Evolutionary conservation across 805 yeast genomes (phyloP), one percentile per base, ranked within the genome.

Genomic region (Pachysolen tannophilus): DNA sequence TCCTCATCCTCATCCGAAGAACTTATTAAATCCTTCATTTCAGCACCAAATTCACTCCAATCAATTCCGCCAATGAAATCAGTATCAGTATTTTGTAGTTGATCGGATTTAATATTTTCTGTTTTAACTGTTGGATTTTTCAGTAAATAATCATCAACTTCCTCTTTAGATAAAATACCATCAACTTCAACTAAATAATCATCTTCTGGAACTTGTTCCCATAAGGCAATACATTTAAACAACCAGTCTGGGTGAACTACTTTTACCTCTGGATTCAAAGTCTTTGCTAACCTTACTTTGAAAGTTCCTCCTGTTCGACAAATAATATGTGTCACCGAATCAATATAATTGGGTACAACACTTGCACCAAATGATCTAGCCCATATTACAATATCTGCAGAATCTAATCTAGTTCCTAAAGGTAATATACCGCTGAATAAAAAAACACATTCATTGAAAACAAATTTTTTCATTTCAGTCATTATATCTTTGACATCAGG

Each of bases 181-280:
- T 67, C 69, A n/a, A 73, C 69, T 5, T 67, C 58, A 14, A 87
- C 61, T 27, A 65, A 53, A 50, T 65, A 88, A 3, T 70, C 74
- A 3, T 53, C 62, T 43, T 81, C 92, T 13, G 78, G 75, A 0
- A 78, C 78, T 30, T 69, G 70, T 37, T 65, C 63, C 97, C 97
- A 90, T 18, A 69, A 59, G 6, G 87, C 77, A 44, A 90, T 64
- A 55, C 96, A 83, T 25, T 81, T 78, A 60, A 88, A 88, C 3
- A 90, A 58, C 98, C 98, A 90, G 48, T 84, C 92, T 3, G 94
- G 88, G 48, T 78, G 80, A 14, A 90, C 95, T n/a, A 90, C 70
- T 46, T 80, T 76, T 24, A 81, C 80, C 15, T 55, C 40, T 1
- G 79, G 78, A 27, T 75, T 61, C 36, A 75, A 61, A 0, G 79